A percentile compares a stretch with the other conserved stretches of the same genome.
phyloP scores from a whole-genome alignment of 1,139 yeast genomes.

The Lodderomyces beijingensis region DNA sequence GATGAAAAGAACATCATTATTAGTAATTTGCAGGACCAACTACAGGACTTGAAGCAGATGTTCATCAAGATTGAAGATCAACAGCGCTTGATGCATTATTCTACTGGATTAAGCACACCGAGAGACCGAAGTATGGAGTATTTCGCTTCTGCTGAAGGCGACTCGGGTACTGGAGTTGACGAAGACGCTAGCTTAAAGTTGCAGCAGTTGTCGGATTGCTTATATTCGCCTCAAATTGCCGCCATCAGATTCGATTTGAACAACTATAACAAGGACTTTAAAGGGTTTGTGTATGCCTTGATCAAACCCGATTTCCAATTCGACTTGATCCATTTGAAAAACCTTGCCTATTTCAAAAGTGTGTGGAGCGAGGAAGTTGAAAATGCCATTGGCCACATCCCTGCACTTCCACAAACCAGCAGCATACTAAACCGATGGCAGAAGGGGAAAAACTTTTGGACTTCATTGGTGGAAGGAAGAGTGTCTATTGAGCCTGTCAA shows the following conservation, averaged over 20 bases:
- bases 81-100: conserved; percentile 12
- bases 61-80: conserved; percentile 34
- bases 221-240: conserved; percentile 53
- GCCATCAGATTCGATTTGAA: conserved; percentile 58
- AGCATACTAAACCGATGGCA: conserved; percentile 44
- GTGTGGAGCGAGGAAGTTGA: conserved; percentile 77
- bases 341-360: conserved; percentile 59
- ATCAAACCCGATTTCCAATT: conserved; percentile 33
- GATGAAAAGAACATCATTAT: conserved; percentile 70
- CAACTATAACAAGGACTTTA: conserved; percentile 39
- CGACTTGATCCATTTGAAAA: conserved; percentile 43
- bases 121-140: conserved; percentile 1
- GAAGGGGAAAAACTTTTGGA: conserved; percentile 52
- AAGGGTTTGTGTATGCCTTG: conserved; percentile 31
- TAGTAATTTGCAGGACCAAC: conserved; percentile 63
- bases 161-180: neutral
- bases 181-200: conserved; percentile 6
- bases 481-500: conserved; percentile 85
- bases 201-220: conserved; percentile 20
- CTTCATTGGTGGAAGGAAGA: conserved; percentile 70
- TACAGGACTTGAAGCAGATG: conserved; percentile 62
- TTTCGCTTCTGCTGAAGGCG: neutral
- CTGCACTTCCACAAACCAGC: conserved; percentile 28
- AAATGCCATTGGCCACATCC: conserved; percentile 40
- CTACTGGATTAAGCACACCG: conserved; percentile 9